Conservation (phyloP, 2,329 filamentous ascomycete genomes). For the Hirsutella thompsonii region DNA sequence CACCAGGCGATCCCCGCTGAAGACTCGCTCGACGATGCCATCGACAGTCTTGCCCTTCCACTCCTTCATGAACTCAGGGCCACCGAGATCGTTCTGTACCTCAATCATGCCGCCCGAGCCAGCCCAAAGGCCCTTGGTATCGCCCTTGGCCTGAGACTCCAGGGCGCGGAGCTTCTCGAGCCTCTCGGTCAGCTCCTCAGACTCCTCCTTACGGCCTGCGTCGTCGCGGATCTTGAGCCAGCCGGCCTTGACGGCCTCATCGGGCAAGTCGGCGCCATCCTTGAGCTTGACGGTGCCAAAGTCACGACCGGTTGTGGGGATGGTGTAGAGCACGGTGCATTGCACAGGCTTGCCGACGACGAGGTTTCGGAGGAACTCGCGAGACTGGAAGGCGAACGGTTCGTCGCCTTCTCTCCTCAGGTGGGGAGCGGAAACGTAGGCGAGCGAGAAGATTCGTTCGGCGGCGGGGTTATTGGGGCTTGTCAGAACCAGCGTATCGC, state of each 20-base stretch:
- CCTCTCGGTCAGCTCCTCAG: constrained; percentile 56
- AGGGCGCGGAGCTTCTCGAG: constrained; percentile 67
- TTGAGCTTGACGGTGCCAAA: constrained; percentile 72
- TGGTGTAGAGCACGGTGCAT: constrained; percentile 75
- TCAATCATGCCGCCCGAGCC: constrained; percentile 54
- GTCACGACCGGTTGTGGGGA: constrained; percentile 74
- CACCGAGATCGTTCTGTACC: constrained; percentile 67
- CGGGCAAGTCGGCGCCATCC: constrained; percentile 65
- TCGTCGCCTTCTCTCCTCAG: constrained; percentile 83
- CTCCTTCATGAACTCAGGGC: constrained; percentile 66
- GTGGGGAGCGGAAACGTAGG: constrained; percentile 82
- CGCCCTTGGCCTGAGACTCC: constrained; percentile 65
- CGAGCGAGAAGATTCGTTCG: constrained; percentile 80
- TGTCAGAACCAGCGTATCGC: constrained; percentile 78
- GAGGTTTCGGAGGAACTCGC: constrained; percentile 77
- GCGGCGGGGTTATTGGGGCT: constrained; percentile 68
- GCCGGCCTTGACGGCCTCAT: constrained; percentile 73
- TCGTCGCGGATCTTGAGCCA: constrained; percentile 93
- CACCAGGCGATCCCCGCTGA: constrained; percentile 83
- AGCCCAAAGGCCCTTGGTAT: constrained; percentile 72
- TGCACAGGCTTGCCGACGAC: constrained; percentile 78
- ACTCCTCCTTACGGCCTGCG: constrained; percentile 81
- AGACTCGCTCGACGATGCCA: constrained; percentile 77
- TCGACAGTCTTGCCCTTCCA: constrained; percentile 80
- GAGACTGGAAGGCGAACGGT: constrained; percentile 84